Base-by-base conservation (phyloP, 495 filamentous ascomycete genomes). In the Aspergillus diversus region DNA sequence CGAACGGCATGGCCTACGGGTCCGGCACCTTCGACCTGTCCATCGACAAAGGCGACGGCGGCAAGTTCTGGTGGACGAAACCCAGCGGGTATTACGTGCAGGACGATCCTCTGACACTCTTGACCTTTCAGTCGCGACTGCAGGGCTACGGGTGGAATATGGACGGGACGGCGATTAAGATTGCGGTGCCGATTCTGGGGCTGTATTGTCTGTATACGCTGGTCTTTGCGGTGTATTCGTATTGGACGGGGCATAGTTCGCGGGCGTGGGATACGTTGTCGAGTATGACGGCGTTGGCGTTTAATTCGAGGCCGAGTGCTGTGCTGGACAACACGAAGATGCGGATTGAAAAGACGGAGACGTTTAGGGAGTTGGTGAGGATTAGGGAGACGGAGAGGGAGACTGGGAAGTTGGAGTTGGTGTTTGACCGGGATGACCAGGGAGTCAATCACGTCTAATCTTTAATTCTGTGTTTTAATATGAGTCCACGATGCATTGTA, bases 241-340 rank as follows among this genome's bases (percentile, higher is more conserved):
- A 15, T 43, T 9, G 8, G 9, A 43, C 39, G 8, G 39, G 39
- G 9, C 39, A 15, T 9, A 15, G 39, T 9, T 43, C 39, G 39
- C 39, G 39, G 39, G 39, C 39, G 1, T 43, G 39, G 39, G 39
- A 43, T 9, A 9, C 9, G 8, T 43, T 43, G 9, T 43, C 39
- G 15, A 43, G 39, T 43, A 43, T 43, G 39, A 43, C 39, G 9
- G 39, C 39, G 39, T 3, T 43, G 39, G 39, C 39, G 15, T 43
- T 43, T 43, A 43, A 43, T 43, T 43, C 39, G 39, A 15, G 9
- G 39, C 39, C 39, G 39, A 43, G 9, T 9, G 15, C 8, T 9
- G 39, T 15, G 39, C 3, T 43, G 15, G 39, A 15, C 39, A 43
- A 43, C 15, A 43, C 39, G 39, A 70, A 27, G 21, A 27, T 27